These are phyloP conservation scores for Pilobolus umbonatus DNA, from an alignment of 192 early-diverging fungal species.

Conservation along the genomic window DNA sequence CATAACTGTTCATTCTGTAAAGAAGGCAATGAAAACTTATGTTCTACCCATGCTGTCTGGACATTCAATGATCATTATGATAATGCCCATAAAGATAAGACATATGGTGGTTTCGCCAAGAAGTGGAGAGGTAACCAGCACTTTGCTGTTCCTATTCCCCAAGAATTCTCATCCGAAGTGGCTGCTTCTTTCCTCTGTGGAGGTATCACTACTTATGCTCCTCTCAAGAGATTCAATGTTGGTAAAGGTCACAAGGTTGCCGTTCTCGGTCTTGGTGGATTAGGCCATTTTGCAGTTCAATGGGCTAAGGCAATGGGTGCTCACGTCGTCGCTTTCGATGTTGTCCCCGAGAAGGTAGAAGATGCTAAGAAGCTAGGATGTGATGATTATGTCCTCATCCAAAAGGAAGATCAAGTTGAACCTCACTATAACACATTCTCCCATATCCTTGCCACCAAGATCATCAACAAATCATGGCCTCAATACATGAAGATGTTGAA, in stretches of 20 bases:
- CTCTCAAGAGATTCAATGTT: slow-evolving; percentile 44
- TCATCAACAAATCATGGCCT: slow-evolving; percentile 15
- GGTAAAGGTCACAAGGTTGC: slow-evolving; percentile 44
- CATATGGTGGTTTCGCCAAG: slow-evolving; percentile 37
- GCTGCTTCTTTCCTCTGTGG: slow-evolving; percentile 76
- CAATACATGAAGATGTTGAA: slow-evolving; percentile 14
- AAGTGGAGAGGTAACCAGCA: slow-evolving; percentile 45
- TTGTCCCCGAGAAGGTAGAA: slow-evolving; percentile 46
- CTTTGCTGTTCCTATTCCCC: slow-evolving; percentile 59
- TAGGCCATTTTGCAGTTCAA: slow-evolving; percentile 62
- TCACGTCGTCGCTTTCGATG: slow-evolving; percentile 51
- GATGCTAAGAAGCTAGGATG: slow-evolving; percentile 56
- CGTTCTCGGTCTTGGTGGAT: slow-evolving; percentile 56
- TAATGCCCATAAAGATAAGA: slow-evolving; percentile 30
- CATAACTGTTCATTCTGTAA: slow-evolving; percentile 41
- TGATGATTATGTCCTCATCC: slow-evolving; percentile 35
- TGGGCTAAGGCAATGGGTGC: slow-evolving; percentile 47
- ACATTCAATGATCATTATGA: slow-evolving; percentile 38
- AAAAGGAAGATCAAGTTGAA: slow-evolving; percentile 6
- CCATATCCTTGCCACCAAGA: slow-evolving; percentile 9
- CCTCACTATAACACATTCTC: slow-evolving; percentile 11
- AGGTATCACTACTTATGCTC: slow-evolving; percentile 59
- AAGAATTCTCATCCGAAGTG: slow-evolving; percentile 36
- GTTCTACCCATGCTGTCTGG: slow-evolving; percentile 46
- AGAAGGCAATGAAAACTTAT: slow-evolving; percentile 36